A percentile compares a stretch with the other conserved stretches of the same genome.
These are phyloP conservation scores for Eutreptiella sp. DNA, from an alignment of 208 protist species.

Conservation along the genomic window DNA sequence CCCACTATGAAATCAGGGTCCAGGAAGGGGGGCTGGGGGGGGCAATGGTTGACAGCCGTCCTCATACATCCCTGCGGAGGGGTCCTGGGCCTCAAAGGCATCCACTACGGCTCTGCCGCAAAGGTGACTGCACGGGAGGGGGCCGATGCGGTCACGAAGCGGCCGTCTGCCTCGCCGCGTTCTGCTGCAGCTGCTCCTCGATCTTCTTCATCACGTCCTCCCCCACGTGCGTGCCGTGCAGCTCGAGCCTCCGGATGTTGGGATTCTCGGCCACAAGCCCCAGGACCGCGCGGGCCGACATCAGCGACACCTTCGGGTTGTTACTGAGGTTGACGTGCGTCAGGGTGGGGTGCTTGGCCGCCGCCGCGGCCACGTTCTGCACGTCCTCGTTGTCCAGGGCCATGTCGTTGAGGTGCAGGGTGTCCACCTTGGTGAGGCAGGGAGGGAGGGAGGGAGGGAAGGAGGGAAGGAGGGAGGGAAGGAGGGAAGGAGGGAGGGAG, in stretches of 20 bases:
- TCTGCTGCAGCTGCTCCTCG: constrained; percentile 41
- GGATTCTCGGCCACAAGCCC: constrained; percentile 56
- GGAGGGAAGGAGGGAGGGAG: too few relatives aligned
- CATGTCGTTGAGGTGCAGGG: constrained; percentile 73
- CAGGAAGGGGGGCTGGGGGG: constrained; percentile 60
- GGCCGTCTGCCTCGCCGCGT: neutral
- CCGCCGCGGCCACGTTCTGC: constrained; percentile 58
- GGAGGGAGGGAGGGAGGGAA: too few relatives aligned
- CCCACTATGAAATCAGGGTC: constrained; percentile 48
- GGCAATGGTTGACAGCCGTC: constrained; percentile 32
- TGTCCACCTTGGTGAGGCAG: constrained; percentile 57
- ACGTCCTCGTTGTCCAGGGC: constrained; percentile 67
- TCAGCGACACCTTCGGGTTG: constrained; percentile 69
- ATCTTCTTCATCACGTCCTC: constrained; percentile 48
- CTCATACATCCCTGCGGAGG: constrained; percentile 1
- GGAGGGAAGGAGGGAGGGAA: too few relatives aligned
- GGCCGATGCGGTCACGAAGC: neutral
- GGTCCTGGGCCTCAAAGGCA: constrained; percentile 7
- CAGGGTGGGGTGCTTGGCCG: constrained; percentile 47
- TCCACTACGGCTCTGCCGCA: constrained; percentile 3
- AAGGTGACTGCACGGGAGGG: neutral
- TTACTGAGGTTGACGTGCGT: constrained; percentile 53
- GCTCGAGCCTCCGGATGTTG: constrained; percentile 45
- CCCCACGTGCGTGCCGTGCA: constrained; percentile 61
- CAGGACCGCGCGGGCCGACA: constrained; percentile 57